Percentiles rank a stretch among this genome's conserved stretches.
Evolutionary conservation across 805 yeast genomes (phyloP).

Genomic region (Ogataea chonburiensis): DNA sequence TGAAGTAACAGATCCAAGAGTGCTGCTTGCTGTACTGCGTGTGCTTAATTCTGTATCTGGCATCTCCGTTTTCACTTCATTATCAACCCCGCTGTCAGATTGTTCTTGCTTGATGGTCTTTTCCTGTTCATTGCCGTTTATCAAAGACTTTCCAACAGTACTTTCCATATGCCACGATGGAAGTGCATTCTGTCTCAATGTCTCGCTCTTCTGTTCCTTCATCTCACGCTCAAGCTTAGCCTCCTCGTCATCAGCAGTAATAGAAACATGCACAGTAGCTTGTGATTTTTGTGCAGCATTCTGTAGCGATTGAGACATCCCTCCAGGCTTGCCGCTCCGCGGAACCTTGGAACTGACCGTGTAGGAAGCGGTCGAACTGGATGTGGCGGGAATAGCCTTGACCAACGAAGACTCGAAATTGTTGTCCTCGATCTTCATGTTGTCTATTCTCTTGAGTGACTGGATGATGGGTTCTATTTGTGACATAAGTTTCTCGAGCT

Average conservation of each 20-base stretch:
- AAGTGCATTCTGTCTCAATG: constrained; percentile 85
- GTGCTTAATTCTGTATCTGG: constrained; percentile 4
- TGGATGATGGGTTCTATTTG: constrained; percentile 87
- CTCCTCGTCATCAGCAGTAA: constrained; percentile 83
- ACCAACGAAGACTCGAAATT: constrained; percentile 84
- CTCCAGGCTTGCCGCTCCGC: constrained; percentile 21
- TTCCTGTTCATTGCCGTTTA: constrained; percentile 57
- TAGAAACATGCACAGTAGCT: constrained; percentile 86
- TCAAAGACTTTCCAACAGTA: constrained; percentile 72
- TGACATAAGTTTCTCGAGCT: constrained; percentile 78
- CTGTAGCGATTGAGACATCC: constrained; percentile 31
- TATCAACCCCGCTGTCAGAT: constrained; percentile 15
- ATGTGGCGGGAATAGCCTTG: constrained; percentile 80
- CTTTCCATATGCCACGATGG: constrained; percentile 96
- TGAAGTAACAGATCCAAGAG: constrained; percentile 12
- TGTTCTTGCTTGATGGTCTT: constrained; percentile 31
- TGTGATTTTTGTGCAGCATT: constrained; percentile 50
- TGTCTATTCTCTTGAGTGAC: constrained; percentile 78
- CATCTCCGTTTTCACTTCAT: constrained; percentile 21
- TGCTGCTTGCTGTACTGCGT: constrained; percentile 6
- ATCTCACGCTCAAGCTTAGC: constrained; percentile 59
- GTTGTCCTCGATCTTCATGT: constrained; percentile 77
- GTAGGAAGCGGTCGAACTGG: constrained; percentile 67
- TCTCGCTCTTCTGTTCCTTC: constrained; percentile 64
- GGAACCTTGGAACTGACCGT: constrained; percentile 49